Evolutionary conservation across 1,139 yeast species (phyloP).

Genomic region (Oligophagozyma castellii): DNA sequence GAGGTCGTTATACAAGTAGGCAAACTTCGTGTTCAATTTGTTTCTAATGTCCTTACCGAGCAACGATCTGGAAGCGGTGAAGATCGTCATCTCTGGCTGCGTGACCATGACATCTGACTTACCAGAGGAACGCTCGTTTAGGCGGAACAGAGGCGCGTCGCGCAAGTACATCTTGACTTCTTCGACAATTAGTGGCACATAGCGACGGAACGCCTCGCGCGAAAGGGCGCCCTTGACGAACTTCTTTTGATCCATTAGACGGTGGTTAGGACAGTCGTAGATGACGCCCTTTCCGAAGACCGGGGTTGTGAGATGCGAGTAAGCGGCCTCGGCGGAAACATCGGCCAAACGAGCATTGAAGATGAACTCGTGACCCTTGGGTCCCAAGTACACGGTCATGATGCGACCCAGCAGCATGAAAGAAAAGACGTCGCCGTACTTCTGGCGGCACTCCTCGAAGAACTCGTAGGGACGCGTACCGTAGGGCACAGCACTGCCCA

Average conservation of each 20-base stretch:
- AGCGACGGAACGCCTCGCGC: slow-evolving; percentile 65
- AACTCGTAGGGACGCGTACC: slow-evolving; percentile 92
- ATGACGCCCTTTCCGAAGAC: slow-evolving; percentile 96
- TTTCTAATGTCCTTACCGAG: slow-evolving; percentile 86
- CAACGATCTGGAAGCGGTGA: slow-evolving; percentile 86
- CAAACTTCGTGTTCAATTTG: slow-evolving; percentile 71
- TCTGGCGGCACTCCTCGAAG: slow-evolving; percentile 60
- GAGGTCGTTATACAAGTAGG: slow-evolving; percentile 74
- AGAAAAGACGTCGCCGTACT: slow-evolving; percentile 87
- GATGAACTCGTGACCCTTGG: slow-evolving; percentile 94
- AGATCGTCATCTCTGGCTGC: slow-evolving; percentile 92
- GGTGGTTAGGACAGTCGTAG: slow-evolving; percentile 87
- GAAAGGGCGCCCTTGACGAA: slow-evolving; percentile 86
- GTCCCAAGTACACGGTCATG: slow-evolving; percentile 94
- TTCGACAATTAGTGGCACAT: slow-evolving; percentile 78
- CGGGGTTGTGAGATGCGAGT: slow-evolving; percentile 89
- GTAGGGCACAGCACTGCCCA: slow-evolving; percentile 77
- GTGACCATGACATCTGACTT: slow-evolving; percentile 60
- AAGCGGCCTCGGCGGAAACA: slow-evolving; percentile 94
- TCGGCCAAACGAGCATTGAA: slow-evolving; percentile 81
- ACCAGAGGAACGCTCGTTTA: slow-evolving; percentile 31
- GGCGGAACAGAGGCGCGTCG: slow-evolving; percentile 32
- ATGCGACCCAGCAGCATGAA: slow-evolving; percentile 78
- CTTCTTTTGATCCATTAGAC: slow-evolving; percentile 96
- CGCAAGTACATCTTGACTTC: slow-evolving; percentile 60